Evolutionary conservation across 257 asterid species (phyloP).

Genomic region (Plantago elongata): DNA sequence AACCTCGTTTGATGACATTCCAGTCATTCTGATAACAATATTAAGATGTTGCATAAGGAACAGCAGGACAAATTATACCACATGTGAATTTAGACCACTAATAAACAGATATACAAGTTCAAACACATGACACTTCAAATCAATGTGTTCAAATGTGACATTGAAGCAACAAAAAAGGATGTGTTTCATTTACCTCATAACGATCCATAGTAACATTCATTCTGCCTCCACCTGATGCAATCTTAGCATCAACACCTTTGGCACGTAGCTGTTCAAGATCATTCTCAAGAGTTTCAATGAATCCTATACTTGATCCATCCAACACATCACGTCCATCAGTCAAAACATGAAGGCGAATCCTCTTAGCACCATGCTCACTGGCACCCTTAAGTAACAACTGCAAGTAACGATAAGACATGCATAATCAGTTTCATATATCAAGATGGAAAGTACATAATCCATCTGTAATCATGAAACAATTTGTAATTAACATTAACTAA

Average conservation of each 20-base stretch:
- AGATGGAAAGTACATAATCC: background rate
- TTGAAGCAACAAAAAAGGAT: background rate
- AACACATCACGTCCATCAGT: constrained; percentile 97
- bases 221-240: constrained; percentile 99
- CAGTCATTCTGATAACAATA: constrained; percentile 65
- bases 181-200: constrained; percentile 52
- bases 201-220: constrained; percentile 98
- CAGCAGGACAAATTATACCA: background rate
- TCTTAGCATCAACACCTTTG: constrained; percentile 77
- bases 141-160: background rate
- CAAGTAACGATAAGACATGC: constrained; percentile 15
- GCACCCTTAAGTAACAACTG: constrained; percentile 91
- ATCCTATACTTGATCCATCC: constrained; percentile 90
- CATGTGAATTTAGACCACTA: background rate
- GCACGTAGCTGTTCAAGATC: constrained; percentile 67
- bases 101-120: too few relatives aligned
- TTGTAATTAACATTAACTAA: background rate
- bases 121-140: background rate
- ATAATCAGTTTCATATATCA: background rate
- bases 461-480: background rate
- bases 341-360: constrained; percentile 81
- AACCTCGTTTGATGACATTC: constrained; percentile 88
- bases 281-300: constrained; percentile 74
- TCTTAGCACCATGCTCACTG: constrained; percentile 79
- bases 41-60: constrained; percentile 14